A percentile compares a stretch with the other conserved stretches of the same genome.
phyloP scores from a whole-genome alignment of 768 basidiomycete species.

The Lactifluus piperatus region DNA sequence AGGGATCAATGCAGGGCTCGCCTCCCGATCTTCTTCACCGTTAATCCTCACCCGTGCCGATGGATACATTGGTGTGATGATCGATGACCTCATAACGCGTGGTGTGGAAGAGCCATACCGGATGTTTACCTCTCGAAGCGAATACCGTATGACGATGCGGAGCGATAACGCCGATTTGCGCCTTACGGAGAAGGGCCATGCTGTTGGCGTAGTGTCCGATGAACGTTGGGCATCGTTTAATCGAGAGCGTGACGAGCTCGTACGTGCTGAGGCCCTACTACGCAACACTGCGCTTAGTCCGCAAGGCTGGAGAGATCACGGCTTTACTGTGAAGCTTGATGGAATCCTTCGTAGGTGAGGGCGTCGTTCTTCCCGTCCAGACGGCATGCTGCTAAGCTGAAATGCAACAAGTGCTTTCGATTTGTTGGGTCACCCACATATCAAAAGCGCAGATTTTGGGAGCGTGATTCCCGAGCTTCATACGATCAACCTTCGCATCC shows the following conservation, averaged over 20 bases:
- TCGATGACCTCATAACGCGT: constrained; percentile 83
- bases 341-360: constrained; percentile 37
- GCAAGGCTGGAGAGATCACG: constrained; percentile 39
- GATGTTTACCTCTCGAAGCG: constrained; percentile 89
- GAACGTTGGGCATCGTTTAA: constrained; percentile 36
- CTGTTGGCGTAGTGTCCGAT: constrained; percentile 35
- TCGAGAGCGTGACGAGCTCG: constrained; percentile 29
- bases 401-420: constrained; percentile 62
- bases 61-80: constrained; percentile 83
- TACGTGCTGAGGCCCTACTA: constrained; percentile 29
- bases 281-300: constrained; percentile 32
- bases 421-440: constrained; percentile 50
- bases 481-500: constrained; percentile 40
- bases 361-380: background rate
- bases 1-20: constrained; percentile 79
- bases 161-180: constrained; percentile 86
- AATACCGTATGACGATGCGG: constrained; percentile 81
- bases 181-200: constrained; percentile 63
- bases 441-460: constrained; percentile 38
- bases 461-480: constrained; percentile 42
- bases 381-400: background rate
- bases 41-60: constrained; percentile 74
- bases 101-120: constrained; percentile 91
- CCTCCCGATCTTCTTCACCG: constrained; percentile 45
- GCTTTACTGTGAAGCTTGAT: constrained; percentile 34